Conservation (phyloP, 176 grass and related monocot genomes). For the Hordeum marinum region DNA sequence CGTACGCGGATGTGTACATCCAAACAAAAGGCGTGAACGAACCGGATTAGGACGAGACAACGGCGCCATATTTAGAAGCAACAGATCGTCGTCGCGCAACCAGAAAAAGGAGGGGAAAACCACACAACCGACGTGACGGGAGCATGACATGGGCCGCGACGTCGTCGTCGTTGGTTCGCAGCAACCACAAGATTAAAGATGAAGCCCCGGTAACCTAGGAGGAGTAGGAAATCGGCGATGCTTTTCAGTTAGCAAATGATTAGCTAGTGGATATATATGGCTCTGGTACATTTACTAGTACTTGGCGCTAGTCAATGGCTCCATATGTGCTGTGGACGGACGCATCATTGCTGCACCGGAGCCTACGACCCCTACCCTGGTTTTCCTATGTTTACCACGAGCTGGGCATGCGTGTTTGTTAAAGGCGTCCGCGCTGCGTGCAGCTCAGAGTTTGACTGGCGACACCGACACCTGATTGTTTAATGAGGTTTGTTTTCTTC, state of each 20-base stretch:
- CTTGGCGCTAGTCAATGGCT: not conserved
- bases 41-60: constrained; percentile 34
- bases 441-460: constrained; percentile 21
- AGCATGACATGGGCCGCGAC: not conserved
- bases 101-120: too few relatives aligned
- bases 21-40: constrained; percentile 28
- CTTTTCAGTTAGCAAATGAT: not conserved
- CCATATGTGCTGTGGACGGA: not conserved
- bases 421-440: not conserved
- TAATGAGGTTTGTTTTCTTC: not conserved
- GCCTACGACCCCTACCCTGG: not conserved
- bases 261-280: not conserved
- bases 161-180: not conserved
- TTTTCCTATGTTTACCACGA: not conserved
- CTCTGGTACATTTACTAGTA: not conserved
- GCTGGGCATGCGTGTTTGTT: not conserved
- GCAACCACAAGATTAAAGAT: not conserved
- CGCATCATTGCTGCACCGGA: not conserved
- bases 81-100: not conserved
- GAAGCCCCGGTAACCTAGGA: not conserved
- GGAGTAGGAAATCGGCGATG: not conserved
- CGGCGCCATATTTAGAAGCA: constrained; percentile 8
- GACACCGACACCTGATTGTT: not conserved
- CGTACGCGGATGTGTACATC: not conserved
- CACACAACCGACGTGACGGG: not conserved